These are phyloP conservation scores for Penicillium verrucosum DNA, from an alignment of 2,329 filamentous ascomycete genomes.

Conservation along the genomic window DNA sequence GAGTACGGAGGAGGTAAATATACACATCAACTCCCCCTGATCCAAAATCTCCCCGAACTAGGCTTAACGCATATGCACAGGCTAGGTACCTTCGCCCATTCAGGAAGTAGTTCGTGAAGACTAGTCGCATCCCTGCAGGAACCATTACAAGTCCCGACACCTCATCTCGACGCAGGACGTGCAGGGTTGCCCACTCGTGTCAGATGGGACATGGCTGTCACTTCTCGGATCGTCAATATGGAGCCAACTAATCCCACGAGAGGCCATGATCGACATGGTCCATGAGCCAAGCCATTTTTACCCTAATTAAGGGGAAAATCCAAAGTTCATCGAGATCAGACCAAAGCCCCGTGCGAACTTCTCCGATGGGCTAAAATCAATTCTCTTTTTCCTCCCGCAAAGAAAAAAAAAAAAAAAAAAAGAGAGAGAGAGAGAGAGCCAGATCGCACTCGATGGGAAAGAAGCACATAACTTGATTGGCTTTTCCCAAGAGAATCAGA, in stretches of 20 bases:
- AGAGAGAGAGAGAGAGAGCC: neutral
- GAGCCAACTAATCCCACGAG: neutral
- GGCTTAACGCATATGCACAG: neutral
- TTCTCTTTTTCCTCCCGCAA: neutral
- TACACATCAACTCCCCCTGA: neutral
- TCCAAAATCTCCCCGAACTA: neutral
- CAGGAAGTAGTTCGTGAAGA: constrained; percentile 16
- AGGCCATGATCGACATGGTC: neutral
- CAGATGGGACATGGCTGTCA: constrained; percentile 7
- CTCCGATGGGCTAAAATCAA: neutral
- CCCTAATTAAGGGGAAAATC: neutral
- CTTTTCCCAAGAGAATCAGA: neutral
- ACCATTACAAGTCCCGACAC: constrained; percentile 9
- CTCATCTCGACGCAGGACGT: constrained; percentile 16
- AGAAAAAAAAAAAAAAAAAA: neutral
- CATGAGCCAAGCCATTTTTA: neutral
- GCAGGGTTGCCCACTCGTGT: constrained; percentile 16
- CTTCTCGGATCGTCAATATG: constrained; percentile 5
- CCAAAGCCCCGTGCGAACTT: neutral
- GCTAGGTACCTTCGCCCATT: neutral
- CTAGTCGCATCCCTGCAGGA: constrained; percentile 22
- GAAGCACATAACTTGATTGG: neutral
- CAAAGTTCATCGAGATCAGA: neutral
- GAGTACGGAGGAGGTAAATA: no score
- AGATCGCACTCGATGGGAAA: neutral